These are phyloP conservation scores for Penicillium brasilianum DNA, from an alignment of 2,329 filamentous ascomycete genomes.

Conservation along the genomic window DNA sequence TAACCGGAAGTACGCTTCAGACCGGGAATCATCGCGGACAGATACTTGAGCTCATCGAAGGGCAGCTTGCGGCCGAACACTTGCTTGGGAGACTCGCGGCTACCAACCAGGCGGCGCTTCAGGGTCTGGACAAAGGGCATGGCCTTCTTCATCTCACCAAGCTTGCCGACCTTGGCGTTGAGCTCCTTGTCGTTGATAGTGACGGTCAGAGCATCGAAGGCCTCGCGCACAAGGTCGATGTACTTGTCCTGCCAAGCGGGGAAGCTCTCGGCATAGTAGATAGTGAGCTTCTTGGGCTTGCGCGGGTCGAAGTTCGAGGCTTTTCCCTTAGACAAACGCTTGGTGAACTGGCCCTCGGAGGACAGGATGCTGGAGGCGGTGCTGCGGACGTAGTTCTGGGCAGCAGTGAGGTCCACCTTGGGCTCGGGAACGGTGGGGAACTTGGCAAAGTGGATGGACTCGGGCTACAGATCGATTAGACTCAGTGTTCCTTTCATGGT, in stretches of 20 bases:
- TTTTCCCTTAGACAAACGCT: conserved; percentile 94
- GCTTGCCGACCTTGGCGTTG: conserved; percentile 77
- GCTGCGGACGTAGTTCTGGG: conserved; percentile 78
- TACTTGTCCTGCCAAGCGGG: conserved; percentile 92
- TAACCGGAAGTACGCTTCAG: conserved; percentile 78
- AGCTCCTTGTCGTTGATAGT: conserved; percentile 79
- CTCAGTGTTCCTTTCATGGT: not conserved
- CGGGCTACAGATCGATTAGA: conserved; percentile 50
- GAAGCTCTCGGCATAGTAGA: conserved; percentile 80
- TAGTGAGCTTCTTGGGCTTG: conserved; percentile 87
- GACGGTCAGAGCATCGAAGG: conserved; percentile 67
- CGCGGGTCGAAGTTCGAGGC: conserved; percentile 82
- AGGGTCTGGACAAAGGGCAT: conserved; percentile 94
- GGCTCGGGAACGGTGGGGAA: conserved; percentile 73
- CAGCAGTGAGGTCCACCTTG: conserved; percentile 72
- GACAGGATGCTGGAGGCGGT: conserved; percentile 81
- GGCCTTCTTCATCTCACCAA: conserved; percentile 85
- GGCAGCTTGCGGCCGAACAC: conserved; percentile 84
- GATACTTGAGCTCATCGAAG: conserved; percentile 80
- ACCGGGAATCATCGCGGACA: conserved; percentile 77
- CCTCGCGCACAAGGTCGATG: conserved; percentile 75
- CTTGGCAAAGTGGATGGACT: conserved; percentile 76
- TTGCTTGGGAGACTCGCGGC: conserved; percentile 66
- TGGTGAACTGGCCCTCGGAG: conserved; percentile 74
- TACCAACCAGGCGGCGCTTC: conserved; percentile 76